Percentiles rank a stretch among this genome's conserved stretches.
These are phyloP conservation scores for Xylaria sp. DNA, from an alignment of 2,329 filamentous ascomycete genomes.

Conservation along the genomic window DNA sequence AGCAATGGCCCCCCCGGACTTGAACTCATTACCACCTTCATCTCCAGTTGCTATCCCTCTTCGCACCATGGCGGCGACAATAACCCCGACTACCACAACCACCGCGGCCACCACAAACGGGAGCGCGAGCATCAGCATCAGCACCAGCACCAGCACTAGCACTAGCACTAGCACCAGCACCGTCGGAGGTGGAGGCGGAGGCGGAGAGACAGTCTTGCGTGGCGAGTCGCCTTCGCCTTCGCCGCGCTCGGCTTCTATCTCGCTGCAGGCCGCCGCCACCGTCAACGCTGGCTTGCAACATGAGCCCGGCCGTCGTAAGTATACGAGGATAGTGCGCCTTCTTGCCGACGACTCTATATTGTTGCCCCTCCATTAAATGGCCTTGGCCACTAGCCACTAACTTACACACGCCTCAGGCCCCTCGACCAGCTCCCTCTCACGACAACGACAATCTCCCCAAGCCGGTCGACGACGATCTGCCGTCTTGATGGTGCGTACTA, in stretches of 20 bases:
- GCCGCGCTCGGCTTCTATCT: slow-evolving; percentile 72
- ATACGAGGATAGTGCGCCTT: neutral
- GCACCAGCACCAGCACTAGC: slow-evolving; percentile 32
- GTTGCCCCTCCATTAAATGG: too few relatives aligned
- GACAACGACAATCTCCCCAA: slow-evolving; percentile 58
- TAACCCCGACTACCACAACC: slow-evolving; percentile 51
- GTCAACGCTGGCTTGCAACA: slow-evolving; percentile 80
- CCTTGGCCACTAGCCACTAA: neutral
- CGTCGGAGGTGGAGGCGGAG: slow-evolving; percentile 39
- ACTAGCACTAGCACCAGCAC: slow-evolving; percentile 32
- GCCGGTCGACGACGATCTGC: slow-evolving; percentile 71
- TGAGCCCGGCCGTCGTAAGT: slow-evolving; percentile 67
- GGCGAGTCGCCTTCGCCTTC: slow-evolving; percentile 68
- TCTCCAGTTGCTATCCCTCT: slow-evolving; percentile 49
- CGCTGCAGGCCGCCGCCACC: slow-evolving; percentile 79
- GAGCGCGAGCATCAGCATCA: neutral
- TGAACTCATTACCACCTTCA: slow-evolving; percentile 68
- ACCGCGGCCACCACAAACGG: slow-evolving; percentile 30
- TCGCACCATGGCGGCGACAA: slow-evolving; percentile 53
- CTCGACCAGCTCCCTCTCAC: slow-evolving; percentile 63
- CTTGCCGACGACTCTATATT: too few relatives aligned
- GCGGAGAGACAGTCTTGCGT: slow-evolving; percentile 40
- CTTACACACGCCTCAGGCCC: slow-evolving; percentile 51
- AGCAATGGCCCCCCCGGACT: slow-evolving; percentile 64
- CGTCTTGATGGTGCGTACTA: slow-evolving; percentile 63